Percentiles rank a stretch among this genome's conserved stretches.
Evolutionary conservation across 257 asterid genomes (phyloP).

Genomic region (Petrea volubilis): DNA sequence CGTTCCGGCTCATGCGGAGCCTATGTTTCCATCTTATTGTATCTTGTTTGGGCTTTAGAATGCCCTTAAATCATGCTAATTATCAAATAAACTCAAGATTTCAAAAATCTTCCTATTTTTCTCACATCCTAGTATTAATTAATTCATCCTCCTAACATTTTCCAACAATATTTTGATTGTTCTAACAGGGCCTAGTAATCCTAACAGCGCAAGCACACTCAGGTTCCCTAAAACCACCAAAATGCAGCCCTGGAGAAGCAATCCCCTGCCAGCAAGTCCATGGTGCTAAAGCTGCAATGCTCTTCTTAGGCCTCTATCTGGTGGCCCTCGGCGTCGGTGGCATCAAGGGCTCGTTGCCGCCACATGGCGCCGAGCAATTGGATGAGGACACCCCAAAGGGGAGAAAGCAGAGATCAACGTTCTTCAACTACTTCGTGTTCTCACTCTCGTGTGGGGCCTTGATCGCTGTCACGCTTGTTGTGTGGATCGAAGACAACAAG

Average conservation of each 20-base stretch:
- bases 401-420: constrained; percentile 72
- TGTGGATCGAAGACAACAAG: constrained; percentile 90
- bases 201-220: constrained; percentile 78
- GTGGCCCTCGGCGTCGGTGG: constrained; percentile 88
- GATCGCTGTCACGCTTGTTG: constrained; percentile 83
- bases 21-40: no score
- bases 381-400: constrained; percentile 65
- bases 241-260: constrained; percentile 39
- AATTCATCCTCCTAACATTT: background rate
- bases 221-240: constrained; percentile 59
- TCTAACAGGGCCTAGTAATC: constrained; percentile 63
- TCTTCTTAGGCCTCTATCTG: constrained; percentile 76
- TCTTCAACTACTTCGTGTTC: constrained; percentile 85
- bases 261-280: constrained; percentile 55
- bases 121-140: background rate
- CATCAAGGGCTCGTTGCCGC: constrained; percentile 75
- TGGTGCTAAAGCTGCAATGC: constrained; percentile 79
- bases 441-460: constrained; percentile 74
- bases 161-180: background rate
- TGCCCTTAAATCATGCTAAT: no score
- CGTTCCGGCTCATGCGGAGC: no score
- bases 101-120: background rate
- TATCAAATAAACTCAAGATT: no score
- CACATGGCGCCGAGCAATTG: constrained; percentile 91
- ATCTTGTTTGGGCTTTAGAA: no score